A percentile compares a stretch with the other conserved stretches of the same genome.
Conservation (phyloP, 495 filamentous ascomycete species). For the Penicillium steckii region DNA sequence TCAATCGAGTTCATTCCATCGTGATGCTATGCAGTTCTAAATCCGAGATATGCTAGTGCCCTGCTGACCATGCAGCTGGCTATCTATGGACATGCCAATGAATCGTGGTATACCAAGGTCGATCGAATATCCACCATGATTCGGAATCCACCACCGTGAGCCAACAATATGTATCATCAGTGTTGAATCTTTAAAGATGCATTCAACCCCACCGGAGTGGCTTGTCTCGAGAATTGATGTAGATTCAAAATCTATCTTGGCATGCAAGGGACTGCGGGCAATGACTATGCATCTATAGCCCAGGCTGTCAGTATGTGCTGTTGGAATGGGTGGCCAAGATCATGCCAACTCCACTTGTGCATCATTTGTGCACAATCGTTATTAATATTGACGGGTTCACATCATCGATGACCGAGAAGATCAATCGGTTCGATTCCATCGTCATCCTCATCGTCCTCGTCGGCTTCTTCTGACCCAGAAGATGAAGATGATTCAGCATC, state of each 20-base stretch:
- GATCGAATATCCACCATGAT: no score
- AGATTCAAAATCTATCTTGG: no score
- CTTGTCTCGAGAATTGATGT: no score
- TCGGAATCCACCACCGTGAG: no score
- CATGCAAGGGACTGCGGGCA: background rate
- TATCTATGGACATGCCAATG: background rate
- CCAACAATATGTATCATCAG: no score
- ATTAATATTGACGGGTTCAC: background rate
- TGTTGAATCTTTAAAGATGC: no score
- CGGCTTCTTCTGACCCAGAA: conserved; percentile 39
- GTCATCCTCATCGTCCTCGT: conserved; percentile 47
- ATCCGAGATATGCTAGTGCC: conserved; percentile 14
- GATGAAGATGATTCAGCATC: conserved; percentile 20
- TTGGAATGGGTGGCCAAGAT: no score
- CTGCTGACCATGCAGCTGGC: conserved; percentile 2
- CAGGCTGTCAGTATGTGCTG: no score
- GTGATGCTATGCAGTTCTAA: conserved; percentile 13
- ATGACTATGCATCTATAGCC: conserved; percentile 1
- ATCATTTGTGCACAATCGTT: background rate
- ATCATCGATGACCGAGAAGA: conserved; percentile 69
- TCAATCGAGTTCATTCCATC: conserved; percentile 8
- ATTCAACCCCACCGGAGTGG: no score
- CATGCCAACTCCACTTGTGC: no score
- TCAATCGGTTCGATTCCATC: conserved; percentile 62
- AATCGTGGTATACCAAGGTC: no score